Conservation (phyloP, 768 basidiomycete species). For the Amanita subjunquillea region DNA sequence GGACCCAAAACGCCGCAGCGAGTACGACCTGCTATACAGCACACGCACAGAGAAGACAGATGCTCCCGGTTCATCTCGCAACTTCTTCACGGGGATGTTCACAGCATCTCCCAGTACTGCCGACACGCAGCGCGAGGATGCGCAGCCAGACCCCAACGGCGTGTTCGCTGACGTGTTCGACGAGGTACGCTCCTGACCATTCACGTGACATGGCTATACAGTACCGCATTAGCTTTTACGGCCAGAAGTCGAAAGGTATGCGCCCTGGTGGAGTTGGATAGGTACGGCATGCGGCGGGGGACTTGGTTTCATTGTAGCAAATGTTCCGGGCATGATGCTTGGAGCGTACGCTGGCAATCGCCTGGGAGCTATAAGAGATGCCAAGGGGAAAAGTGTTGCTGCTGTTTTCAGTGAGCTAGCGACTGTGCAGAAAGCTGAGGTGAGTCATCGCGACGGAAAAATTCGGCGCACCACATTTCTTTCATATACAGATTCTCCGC, state of each 20-base stretch:
- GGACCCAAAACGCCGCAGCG: conserved; percentile 57
- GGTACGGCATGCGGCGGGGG: conserved; percentile 68
- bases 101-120: not conserved
- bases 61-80: conserved; percentile 57
- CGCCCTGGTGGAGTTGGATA: conserved; percentile 70
- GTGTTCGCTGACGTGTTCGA: conserved; percentile 86
- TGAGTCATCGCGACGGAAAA: conserved; percentile 19
- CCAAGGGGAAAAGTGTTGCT: conserved; percentile 90
- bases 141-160: conserved; percentile 65
- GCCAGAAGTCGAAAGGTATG: conserved; percentile 66
- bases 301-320: conserved; percentile 53
- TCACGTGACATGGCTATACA: not conserved
- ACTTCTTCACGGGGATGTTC: conserved; percentile 73
- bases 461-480: not conserved
- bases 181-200: conserved; percentile 42
- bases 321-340: conserved; percentile 77
- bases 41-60: conserved; percentile 45
- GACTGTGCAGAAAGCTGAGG: conserved; percentile 80
- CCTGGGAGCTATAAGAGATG: conserved; percentile 86
- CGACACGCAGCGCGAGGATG: conserved; percentile 6
- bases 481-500: conserved; percentile 51
- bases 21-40: conserved; percentile 64
- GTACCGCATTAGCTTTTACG: conserved; percentile 45
- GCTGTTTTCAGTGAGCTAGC: conserved; percentile 76
- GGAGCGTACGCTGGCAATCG: conserved; percentile 85